Percentiles rank a stretch among this genome's conserved stretches.
These are phyloP conservation scores for Irpex lacteus DNA, from an alignment of 1,284 basidiomycete species.

Conservation along the genomic window DNA sequence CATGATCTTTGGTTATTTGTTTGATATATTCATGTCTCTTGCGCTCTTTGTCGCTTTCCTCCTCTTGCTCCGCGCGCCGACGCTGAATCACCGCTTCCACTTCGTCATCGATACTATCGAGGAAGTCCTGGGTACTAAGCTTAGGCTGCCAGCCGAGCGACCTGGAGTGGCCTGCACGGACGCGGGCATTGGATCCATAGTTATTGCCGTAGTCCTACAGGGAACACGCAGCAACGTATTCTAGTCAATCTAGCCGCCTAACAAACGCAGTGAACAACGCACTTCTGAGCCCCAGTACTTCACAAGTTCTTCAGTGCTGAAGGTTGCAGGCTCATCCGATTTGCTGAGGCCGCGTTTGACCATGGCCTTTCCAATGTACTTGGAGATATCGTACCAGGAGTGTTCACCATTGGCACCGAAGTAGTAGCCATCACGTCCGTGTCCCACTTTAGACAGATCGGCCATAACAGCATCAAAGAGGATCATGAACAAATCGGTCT, in stretches of 20 bases:
- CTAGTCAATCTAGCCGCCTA: too few relatives aligned
- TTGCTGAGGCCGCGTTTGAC: slow-evolving; percentile 19
- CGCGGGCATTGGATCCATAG: not conserved
- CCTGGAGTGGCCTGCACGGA: not conserved
- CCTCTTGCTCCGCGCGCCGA: not conserved
- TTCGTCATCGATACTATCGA: not conserved
- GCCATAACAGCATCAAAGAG: slow-evolving; percentile 15
- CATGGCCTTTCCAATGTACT: slow-evolving; percentile 32
- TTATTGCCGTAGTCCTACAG: too few relatives aligned
- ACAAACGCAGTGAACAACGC: too few relatives aligned
- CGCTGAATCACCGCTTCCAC: not conserved
- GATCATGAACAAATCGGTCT: slow-evolving; percentile 1
- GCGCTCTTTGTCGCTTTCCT: not conserved
- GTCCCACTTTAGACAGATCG: slow-evolving; percentile 19
- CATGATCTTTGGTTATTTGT: too few relatives aligned
- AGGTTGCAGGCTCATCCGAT: slow-evolving; percentile 4
- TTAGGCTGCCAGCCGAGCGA: not conserved
- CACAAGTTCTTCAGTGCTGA: slow-evolving; percentile 3
- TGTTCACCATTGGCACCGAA: slow-evolving; percentile 45
- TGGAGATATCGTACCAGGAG: slow-evolving; percentile 26
- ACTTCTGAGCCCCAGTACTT: not conserved
- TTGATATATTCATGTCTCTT: not conserved
- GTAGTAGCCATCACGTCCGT: slow-evolving; percentile 42
- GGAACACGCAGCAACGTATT: too few relatives aligned
- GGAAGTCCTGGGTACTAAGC: not conserved